Evolutionary conservation across 2,329 filamentous ascomycete genomes (phyloP).

Genomic region (Clathrospora elynae): DNA sequence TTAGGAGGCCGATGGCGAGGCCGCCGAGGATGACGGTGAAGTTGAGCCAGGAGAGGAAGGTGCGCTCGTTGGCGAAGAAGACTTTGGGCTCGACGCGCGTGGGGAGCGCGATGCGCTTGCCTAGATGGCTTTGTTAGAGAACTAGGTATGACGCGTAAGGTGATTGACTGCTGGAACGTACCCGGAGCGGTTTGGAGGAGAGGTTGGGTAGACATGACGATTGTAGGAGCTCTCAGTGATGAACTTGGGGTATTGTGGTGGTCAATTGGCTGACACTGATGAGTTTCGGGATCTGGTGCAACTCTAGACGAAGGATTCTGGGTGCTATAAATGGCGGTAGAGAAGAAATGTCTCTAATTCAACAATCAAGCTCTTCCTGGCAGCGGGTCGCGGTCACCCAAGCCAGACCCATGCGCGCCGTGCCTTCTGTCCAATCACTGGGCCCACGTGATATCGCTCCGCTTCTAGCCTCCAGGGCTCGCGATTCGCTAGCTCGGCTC

Average conservation of each 20-base stretch:
- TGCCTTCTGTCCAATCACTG: conserved; percentile 31
- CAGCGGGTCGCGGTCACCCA: conserved; percentile 4
- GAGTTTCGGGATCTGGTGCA: conserved; percentile 2
- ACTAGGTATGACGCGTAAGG: conserved; percentile 1
- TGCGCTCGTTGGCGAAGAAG: conserved; percentile 99
- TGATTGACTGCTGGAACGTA: conserved; percentile 52
- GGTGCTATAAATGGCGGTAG: too few species aligned
- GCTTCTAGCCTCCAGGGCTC: conserved; percentile 7
- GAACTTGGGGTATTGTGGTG: conserved; percentile 2
- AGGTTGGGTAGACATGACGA: conserved; percentile 89
- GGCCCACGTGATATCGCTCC: conserved; percentile 30
- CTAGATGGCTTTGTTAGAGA: conserved; percentile 55
- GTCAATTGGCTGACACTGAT: conserved; percentile 17
- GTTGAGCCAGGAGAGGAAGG: conserved; percentile 99
- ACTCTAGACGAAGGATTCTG: too few species aligned
- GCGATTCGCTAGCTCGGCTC: not conserved
- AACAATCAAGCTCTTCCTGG: conserved; percentile 1
- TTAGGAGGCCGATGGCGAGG: conserved; percentile 93
- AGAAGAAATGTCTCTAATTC: too few species aligned
- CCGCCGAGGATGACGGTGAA: conserved; percentile 98
- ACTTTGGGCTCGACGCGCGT: conserved; percentile 99
- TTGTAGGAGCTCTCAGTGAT: conserved; percentile 14
- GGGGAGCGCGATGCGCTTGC: conserved; percentile 97
- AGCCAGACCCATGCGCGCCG: conserved; percentile 17
- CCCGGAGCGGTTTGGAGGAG: conserved; percentile 92